Evolutionary conservation across 2,329 filamentous ascomycete genomes (phyloP).

Genomic region (Triangularia setosa): DNA sequence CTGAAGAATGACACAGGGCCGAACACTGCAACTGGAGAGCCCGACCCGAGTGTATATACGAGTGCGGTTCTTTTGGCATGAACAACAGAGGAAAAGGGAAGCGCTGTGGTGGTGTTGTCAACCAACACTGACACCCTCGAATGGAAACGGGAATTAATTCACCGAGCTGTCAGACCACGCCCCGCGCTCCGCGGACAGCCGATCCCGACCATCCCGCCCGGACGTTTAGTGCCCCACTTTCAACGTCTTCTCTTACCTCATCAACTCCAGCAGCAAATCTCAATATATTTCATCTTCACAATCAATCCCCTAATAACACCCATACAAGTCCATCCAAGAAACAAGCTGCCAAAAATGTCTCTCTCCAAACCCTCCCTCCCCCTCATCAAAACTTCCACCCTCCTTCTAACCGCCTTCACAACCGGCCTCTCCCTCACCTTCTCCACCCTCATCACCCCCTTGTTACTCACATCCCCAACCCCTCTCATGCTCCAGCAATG

Average conservation of each 20-base stretch:
- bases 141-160: background rate
- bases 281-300: background rate
- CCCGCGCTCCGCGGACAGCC: background rate
- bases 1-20: background rate
- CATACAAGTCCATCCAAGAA: background rate
- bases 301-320: background rate
- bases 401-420: slow-evolving; percentile 47
- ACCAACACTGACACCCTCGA: background rate
- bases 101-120: background rate
- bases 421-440: slow-evolving; percentile 36
- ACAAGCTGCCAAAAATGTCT: slow-evolving; percentile 12
- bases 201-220: background rate
- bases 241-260: background rate
- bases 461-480: slow-evolving; percentile 52
- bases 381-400: slow-evolving; percentile 41
- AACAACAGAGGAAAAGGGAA: background rate
- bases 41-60: background rate
- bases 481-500: slow-evolving; percentile 55
- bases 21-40: background rate
- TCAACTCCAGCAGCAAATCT: background rate
- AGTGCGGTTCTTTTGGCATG: background rate
- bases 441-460: slow-evolving; percentile 46
- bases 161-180: background rate
- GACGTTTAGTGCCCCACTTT: background rate
- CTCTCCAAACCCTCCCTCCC: slow-evolving; percentile 8